Evolutionary conservation across 2,329 filamentous ascomycete genomes (phyloP).

Genomic region (Corniculantispora saksenae): DNA sequence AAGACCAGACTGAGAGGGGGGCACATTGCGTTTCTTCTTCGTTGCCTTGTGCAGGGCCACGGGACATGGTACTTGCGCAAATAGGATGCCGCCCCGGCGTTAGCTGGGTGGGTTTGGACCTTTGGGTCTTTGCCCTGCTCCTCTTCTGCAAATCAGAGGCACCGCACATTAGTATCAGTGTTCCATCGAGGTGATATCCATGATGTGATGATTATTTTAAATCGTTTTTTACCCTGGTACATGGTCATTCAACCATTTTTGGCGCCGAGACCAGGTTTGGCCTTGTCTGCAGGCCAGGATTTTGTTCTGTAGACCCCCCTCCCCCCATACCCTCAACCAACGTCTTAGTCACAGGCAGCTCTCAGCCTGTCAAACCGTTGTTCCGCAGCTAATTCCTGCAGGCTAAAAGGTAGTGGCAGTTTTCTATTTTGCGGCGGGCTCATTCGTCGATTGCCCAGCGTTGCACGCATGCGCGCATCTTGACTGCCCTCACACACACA

Average conservation of each 20-base stretch:
- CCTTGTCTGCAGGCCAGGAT: not conserved
- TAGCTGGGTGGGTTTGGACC: not conserved
- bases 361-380: constrained; percentile 9
- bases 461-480: too few relatives aligned
- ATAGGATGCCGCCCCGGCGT: constrained; percentile 6
- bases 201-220: too few relatives aligned
- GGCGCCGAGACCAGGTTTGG: not conserved
- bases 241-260: not conserved
- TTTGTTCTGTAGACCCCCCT: not conserved
- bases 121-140: not conserved
- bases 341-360: not conserved
- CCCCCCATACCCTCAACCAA: not conserved
- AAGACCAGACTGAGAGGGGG: too few relatives aligned
- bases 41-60: not conserved
- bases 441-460: constrained; percentile 6
- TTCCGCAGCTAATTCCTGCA: not conserved
- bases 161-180: too few relatives aligned
- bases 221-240: not conserved
- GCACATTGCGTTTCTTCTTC: not conserved
- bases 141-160: constrained; percentile 2
- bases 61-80: not conserved
- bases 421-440: not conserved
- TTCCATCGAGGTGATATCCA: not conserved
- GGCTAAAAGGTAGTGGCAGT: not conserved
- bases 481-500: not conserved